These are phyloP conservation scores for Hirschfeldia incana DNA, from an alignment of 345 rosid species.

Conservation along the genomic window DNA sequence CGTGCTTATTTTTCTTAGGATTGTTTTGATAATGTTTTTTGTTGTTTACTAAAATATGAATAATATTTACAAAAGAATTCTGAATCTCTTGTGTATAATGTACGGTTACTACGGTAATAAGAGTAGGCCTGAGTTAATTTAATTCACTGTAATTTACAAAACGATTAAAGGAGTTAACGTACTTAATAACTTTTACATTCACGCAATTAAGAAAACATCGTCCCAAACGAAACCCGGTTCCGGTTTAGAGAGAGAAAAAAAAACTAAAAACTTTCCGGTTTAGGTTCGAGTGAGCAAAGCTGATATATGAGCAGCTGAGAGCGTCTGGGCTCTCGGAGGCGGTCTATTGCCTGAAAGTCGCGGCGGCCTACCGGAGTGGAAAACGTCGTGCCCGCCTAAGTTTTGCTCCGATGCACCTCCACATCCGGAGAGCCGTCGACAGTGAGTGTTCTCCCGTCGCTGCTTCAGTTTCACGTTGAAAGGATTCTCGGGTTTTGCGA, in stretches of 20 bases:
- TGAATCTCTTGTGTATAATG: background rate
- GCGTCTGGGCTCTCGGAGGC: conserved; percentile 35
- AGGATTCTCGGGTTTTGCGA: conserved; percentile 47
- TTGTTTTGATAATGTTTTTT: background rate
- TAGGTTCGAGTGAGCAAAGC: conserved; percentile 31
- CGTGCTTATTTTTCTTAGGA: conserved; percentile 18
- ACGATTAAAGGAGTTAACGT: background rate
- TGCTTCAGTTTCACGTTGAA: conserved; percentile 42
- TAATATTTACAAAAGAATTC: background rate
- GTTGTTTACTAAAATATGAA: background rate
- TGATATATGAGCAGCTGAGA: conserved; percentile 40
- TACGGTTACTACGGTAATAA: background rate
- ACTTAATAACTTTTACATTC: background rate
- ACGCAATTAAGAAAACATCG: background rate
- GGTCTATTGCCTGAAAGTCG: conserved; percentile 30
- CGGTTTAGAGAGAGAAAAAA: background rate
- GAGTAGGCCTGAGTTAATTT: conserved; percentile 4
- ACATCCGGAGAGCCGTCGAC: conserved; percentile 27
- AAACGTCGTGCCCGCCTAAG: conserved; percentile 22
- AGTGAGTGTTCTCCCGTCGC: conserved; percentile 28
- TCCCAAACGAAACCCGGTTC: conserved; percentile 22
- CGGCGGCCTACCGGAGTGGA: conserved; percentile 18
- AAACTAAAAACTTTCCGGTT: conserved; percentile 9
- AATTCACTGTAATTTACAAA: conserved; percentile 20
- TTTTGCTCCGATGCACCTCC: conserved; percentile 34